Evolutionary conservation across 2,329 filamentous ascomycete species (phyloP).

Genomic region (Thielaviopsis cerberus): DNA sequence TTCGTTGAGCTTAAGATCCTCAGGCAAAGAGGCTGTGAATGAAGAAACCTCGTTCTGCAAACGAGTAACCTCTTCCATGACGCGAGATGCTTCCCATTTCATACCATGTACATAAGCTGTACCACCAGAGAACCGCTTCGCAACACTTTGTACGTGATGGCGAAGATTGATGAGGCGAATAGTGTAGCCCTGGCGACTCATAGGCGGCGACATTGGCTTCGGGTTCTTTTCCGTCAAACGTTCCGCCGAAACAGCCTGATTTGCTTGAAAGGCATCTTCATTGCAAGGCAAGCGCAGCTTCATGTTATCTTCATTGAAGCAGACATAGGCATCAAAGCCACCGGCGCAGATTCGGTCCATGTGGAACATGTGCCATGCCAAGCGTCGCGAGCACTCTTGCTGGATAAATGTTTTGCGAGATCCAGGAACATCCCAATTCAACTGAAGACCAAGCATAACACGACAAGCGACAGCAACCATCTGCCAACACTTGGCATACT

Average conservation of each 20-base stretch:
- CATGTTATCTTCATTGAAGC: slow-evolving; percentile 21
- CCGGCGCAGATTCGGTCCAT: slow-evolving; percentile 22
- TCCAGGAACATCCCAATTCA: slow-evolving; percentile 22
- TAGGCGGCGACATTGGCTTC: slow-evolving; percentile 12
- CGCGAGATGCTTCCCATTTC: slow-evolving; percentile 19
- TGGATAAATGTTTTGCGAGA: slow-evolving; percentile 19
- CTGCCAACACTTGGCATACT: slow-evolving; percentile 24
- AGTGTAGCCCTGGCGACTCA: slow-evolving; percentile 20
- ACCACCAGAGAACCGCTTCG: slow-evolving; percentile 12
- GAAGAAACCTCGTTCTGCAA: slow-evolving; percentile 22
- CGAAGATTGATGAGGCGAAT: slow-evolving; percentile 21
- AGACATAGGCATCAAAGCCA: slow-evolving; percentile 24
- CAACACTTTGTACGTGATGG: slow-evolving; percentile 20
- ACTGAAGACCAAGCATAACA: slow-evolving; percentile 22
- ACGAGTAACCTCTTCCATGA: slow-evolving; percentile 21
- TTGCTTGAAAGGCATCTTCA: slow-evolving; percentile 19
- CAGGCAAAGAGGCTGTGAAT: slow-evolving; percentile 20
- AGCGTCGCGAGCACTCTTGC: slow-evolving; percentile 21
- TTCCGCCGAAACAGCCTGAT: slow-evolving; percentile 18
- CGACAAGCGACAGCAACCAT: slow-evolving; percentile 21
- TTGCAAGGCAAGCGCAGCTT: slow-evolving; percentile 21
- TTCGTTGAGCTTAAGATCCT: slow-evolving; percentile 19
- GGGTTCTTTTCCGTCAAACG: slow-evolving; percentile 15
- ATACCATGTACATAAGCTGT: slow-evolving; percentile 10
- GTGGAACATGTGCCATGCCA: slow-evolving; percentile 23